Evolutionary conservation across 2,329 filamentous ascomycete genomes (phyloP).

Genomic region (Hypocreales sp.): DNA sequence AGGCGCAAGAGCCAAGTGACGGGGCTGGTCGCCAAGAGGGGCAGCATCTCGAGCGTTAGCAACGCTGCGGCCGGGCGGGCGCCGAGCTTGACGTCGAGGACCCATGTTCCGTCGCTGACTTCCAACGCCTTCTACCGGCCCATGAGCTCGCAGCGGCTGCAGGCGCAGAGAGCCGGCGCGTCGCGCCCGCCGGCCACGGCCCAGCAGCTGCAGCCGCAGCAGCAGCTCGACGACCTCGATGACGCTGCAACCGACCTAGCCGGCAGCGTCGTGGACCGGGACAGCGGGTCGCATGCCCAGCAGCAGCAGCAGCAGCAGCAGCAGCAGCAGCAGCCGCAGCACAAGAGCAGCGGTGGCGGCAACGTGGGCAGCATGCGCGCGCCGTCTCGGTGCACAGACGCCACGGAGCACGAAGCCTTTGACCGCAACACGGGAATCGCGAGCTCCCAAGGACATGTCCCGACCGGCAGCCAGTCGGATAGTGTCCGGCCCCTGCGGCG

Average conservation of each 20-base stretch:
- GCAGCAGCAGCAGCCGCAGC: too few species aligned
- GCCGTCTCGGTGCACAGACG: slow-evolving; percentile 64
- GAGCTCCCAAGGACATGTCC: slow-evolving; percentile 45
- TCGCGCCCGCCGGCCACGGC: slow-evolving; percentile 26
- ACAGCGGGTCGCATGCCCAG: slow-evolving; percentile 38
- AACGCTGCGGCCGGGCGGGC: slow-evolving; percentile 35
- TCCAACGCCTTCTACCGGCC: slow-evolving; percentile 89
- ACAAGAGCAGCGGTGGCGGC: slow-evolving; percentile 11
- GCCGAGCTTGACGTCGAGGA: slow-evolving; percentile 54
- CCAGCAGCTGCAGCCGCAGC: slow-evolving; percentile 15
- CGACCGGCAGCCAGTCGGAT: slow-evolving; percentile 51
- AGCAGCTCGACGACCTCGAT: slow-evolving; percentile 16
- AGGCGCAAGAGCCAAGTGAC: slow-evolving; percentile 34
- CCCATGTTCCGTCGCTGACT: slow-evolving; percentile 78
- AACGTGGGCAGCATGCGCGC: slow-evolving; percentile 40
- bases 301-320: too few species aligned
- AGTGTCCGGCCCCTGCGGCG: slow-evolving; percentile 65
- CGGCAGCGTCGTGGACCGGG: slow-evolving; percentile 24
- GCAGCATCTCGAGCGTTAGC: slow-evolving; percentile 24
- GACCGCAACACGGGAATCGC: slow-evolving; percentile 60
- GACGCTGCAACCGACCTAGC: slow-evolving; percentile 25
- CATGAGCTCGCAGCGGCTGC: slow-evolving; percentile 90
- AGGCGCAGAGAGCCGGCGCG: slow-evolving; percentile 63
- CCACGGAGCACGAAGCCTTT: slow-evolving; percentile 57
- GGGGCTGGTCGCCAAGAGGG: slow-evolving; percentile 28